Evolutionary conservation across 768 basidiomycete species (phyloP), one percentile per base, ranked within the genome.

Genomic region (Leccinum variicolor): DNA sequence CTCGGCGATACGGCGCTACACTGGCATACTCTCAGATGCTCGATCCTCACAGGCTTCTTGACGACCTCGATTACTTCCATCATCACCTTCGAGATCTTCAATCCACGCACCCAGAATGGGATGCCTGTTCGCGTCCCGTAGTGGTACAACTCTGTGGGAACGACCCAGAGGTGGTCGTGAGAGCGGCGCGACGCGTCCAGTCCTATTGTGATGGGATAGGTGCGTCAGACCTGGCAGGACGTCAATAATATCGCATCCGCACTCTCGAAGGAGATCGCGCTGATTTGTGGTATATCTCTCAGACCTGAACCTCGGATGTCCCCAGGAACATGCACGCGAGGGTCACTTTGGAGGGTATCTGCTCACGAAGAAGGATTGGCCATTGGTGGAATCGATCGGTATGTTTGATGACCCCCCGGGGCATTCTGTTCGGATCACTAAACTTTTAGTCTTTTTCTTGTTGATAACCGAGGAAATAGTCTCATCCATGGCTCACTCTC

Each of bases 281-380:
- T 53, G 28, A 47, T 19, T 25, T 60, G 47, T 61, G 45, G 64
- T 69, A 59, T 15, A 25, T 25, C 34, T 29, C 33, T 10, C 61
- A 92, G 90, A 92, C 74, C 67, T 92, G 53, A 92, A 92, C 69
- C 79, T 92, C 11, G 90, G 90, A 15, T 92, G 90, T 68, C 90
- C 90, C 23, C 89, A 89, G 63, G 82, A 86, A 53, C 76, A 79
- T 25, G 89, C 90, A 13, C 76, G 77, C 36, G 80, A 85, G 41
- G 83, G 78, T 10, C 89, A 86, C 63, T 88, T 80, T 64, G 90
- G 90, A 3, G 88, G 84, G 17, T 92, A 91, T 66, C 76, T 92
- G n/a, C 78, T 91, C 14, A 80, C 78, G 21, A 83, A 84, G 64
- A 83, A 81, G 62, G 88, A 91, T 59, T 89, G 90, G 89, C 82